phyloP scores from a whole-genome alignment of 169 alveolate genomes.

The Eimeria falciformis region DNA sequence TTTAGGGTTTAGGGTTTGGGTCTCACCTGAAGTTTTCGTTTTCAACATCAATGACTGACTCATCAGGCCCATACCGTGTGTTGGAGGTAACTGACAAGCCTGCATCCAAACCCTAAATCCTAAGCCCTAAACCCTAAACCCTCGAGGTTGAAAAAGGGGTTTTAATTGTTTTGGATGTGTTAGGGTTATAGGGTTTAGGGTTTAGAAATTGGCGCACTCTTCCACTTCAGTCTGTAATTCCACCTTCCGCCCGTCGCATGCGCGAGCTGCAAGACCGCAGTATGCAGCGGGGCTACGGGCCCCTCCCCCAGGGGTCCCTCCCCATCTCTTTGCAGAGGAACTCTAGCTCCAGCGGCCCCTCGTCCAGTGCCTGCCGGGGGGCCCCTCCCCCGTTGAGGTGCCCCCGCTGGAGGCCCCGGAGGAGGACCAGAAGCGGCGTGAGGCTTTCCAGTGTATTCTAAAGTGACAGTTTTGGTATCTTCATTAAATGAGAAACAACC shows the following conservation, averaged over 20 bases:
- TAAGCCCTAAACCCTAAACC: constrained; percentile 25
- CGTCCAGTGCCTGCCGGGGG: background rate
- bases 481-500: background rate
- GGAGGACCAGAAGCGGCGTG: background rate
- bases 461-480: background rate
- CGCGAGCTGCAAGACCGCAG: constrained; percentile 14
- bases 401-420: background rate
- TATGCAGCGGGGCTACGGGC: background rate
- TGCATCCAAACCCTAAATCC: constrained; percentile 20
- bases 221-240: constrained; percentile 39
- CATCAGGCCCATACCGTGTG: constrained; percentile 28
- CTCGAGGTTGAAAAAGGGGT: too few species aligned
- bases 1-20: background rate
- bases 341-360: background rate
- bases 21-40: constrained; percentile 39
- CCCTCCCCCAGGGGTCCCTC: background rate
- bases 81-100: constrained; percentile 39
- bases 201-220: background rate
- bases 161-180: too few species aligned
- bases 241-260: constrained; percentile 27
- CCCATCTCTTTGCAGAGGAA: background rate
- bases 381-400: background rate
- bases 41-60: constrained; percentile 26
- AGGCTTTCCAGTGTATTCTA: background rate
- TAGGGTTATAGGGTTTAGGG: constrained; percentile 36